A percentile compares a stretch with the other conserved stretches of the same genome.
Evolutionary conservation across 805 yeast species (phyloP).

Genomic region (Wickerhamia fluorescens): DNA sequence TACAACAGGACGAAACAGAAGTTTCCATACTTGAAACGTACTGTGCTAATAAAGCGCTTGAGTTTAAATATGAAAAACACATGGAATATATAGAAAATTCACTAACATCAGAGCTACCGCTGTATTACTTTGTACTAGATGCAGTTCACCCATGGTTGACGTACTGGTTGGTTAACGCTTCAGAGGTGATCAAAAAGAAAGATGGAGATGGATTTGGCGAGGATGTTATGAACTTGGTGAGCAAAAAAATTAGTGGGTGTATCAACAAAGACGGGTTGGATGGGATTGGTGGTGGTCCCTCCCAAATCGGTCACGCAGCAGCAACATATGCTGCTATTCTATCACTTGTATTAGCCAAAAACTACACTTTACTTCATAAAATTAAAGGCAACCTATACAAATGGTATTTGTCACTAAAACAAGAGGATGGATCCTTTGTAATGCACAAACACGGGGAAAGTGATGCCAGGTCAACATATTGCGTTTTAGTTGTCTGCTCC

Average conservation of each 20-base stretch:
- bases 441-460: constrained; percentile 77
- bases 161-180: constrained; percentile 70
- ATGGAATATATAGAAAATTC: constrained; percentile 34
- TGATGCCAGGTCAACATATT: constrained; percentile 81
- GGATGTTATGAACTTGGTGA: constrained; percentile 23
- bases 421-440: constrained; percentile 64
- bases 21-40: constrained; percentile 5
- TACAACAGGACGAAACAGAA: constrained; percentile 7
- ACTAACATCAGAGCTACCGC: constrained; percentile 41
- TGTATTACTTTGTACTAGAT: constrained; percentile 51
- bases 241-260: constrained; percentile 18
- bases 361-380: constrained; percentile 21
- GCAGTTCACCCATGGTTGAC: constrained; percentile 91
- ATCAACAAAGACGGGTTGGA: constrained; percentile 26
- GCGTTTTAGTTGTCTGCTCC: constrained; percentile 71
- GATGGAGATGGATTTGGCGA: constrained; percentile 12
- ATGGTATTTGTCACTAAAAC: constrained; percentile 66
- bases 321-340: constrained; percentile 73
- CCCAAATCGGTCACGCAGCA: constrained; percentile 80
- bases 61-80: constrained; percentile 29
- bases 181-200: constrained; percentile 9
- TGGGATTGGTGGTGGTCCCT: constrained; percentile 82
- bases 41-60: constrained; percentile 2
- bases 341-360: constrained; percentile 49
- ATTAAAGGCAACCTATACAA: constrained; percentile 37